phyloP scores from a whole-genome alignment of 108 stramenopile species.

The Licmophora abbreviata region DNA sequence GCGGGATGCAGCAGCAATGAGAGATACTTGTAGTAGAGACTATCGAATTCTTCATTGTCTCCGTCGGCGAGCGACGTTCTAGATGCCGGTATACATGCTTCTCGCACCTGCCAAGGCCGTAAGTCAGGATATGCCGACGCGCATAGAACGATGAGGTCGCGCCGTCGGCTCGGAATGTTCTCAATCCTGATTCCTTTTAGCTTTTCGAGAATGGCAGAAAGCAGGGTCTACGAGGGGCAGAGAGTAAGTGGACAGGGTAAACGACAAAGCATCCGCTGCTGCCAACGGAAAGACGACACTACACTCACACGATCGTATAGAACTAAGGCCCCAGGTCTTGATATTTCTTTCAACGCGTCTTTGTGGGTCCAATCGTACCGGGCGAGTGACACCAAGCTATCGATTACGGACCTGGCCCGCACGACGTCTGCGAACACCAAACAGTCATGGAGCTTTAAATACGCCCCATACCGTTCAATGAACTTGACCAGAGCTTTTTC shows the following conservation, averaged over 20 bases:
- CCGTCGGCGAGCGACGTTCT: neutral
- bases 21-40: conserved; percentile 64
- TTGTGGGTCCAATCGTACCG: conserved; percentile 61
- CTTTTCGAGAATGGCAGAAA: conserved; percentile 53
- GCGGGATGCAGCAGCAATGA: conserved; percentile 53
- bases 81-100: conserved; percentile 20
- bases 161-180: conserved; percentile 7
- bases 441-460: conserved; percentile 60
- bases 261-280: neutral
- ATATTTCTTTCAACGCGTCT: conserved; percentile 49
- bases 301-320: conserved; percentile 68
- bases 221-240: conserved; percentile 29
- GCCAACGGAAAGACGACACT: conserved; percentile 2
- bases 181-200: conserved; percentile 27
- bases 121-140: conserved; percentile 83
- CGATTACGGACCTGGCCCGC: conserved; percentile 32
- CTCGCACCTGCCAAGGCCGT: conserved; percentile 61
- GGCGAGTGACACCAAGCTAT: conserved; percentile 45
- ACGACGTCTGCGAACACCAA: conserved; percentile 45
- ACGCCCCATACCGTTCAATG: conserved; percentile 61
- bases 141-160: conserved; percentile 32
- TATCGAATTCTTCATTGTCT: conserved; percentile 10
- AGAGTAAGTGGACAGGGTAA: conserved; percentile 1
- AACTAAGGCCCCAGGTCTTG: conserved; percentile 28
- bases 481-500: conserved; percentile 35